Evolutionary conservation across 2,329 filamentous ascomycete genomes (phyloP), one percentile per base, ranked within the genome.

Genomic region (Colletotrichum chrysophilum): DNA sequence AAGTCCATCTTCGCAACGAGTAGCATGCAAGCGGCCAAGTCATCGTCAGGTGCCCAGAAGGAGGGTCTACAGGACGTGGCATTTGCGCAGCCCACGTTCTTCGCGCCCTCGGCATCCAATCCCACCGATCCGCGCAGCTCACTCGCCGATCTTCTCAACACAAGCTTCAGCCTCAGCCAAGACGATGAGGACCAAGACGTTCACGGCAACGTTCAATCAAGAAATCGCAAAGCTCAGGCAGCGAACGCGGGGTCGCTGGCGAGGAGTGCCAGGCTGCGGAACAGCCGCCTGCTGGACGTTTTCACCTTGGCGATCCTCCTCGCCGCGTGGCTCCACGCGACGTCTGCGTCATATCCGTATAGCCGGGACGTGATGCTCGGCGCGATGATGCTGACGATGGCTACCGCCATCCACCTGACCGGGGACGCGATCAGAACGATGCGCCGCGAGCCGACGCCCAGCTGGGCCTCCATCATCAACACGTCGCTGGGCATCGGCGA

Each of bases 31-130:
- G 28, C 71, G 26, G 52, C 66, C 12, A 65, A 65, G 14, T 13
- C 34, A 30, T n/a, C 71, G 58, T 10, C 65, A 61, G 6, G 75
- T 24, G 43, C 73, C 67, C 38, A 66, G 67, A 75, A 78, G 21
- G 62, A 61, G 4, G 70, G 68, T 1, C 69, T 77, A 10, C 76
- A 77, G 2, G 82, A 75, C 4, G 86, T 86, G 43, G 83, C 88
- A 36, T 92, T 93, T 69, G 89, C 91, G 74, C 90, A 91, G 62
- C 91, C 91, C 3, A 89, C 84, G n/a, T 90, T 92, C 83, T 93
- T 92, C 82, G 91, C 91, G 5, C 85, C 87, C 2, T 79, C 84
- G 14, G 80, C 83, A 8, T 60, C 66, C 18, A 77, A 77, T 7
- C 61, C 69, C 9, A 83, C 84, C 58, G 87, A 88, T 56, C 86